phyloP scores from a whole-genome alignment of 768 basidiomycete species.

The Podaxis rugospora region DNA sequence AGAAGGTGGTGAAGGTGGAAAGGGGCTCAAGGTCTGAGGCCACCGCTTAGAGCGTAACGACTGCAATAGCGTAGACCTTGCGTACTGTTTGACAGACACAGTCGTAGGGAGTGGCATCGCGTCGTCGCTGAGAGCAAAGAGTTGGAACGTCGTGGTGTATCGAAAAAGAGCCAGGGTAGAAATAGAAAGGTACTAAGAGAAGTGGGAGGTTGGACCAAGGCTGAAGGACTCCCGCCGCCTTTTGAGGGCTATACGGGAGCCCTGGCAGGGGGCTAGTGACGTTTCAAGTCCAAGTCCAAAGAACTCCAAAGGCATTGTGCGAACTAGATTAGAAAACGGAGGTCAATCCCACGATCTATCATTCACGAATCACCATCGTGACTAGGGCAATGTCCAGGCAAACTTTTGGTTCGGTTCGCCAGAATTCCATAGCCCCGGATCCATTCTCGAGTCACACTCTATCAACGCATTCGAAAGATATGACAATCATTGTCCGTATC shows the following conservation, averaged over 20 bases:
- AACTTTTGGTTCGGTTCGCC: too few relatives aligned
- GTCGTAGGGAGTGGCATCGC: not conserved
- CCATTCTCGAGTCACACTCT: too few relatives aligned
- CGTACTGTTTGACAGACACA: not conserved
- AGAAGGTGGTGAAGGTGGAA: not conserved
- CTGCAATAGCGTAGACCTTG: not conserved
- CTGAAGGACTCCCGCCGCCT: conserved; percentile 3
- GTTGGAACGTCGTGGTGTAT: not conserved
- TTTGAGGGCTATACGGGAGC: conserved; percentile 5
- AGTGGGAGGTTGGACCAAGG: not conserved
- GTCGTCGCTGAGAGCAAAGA: not conserved
- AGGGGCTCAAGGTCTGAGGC: not conserved
- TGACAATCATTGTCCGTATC: too few relatives aligned
- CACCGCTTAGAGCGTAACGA: not conserved
- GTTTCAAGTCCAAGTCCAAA: not conserved
- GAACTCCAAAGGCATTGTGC: not conserved
- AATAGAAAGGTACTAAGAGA: not conserved
- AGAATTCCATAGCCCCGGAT: too few relatives aligned
- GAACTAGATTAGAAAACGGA: too few relatives aligned
- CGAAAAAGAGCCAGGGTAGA: not conserved
- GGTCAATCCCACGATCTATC: too few relatives aligned
- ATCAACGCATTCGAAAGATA: too few relatives aligned
- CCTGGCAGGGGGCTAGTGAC: not conserved
- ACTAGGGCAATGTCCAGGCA: too few relatives aligned
- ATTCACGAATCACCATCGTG: too few relatives aligned